These are phyloP conservation scores for Pyrenochaeta sp. DNA, from an alignment of 2,329 filamentous ascomycete genomes.

Conservation along the genomic window DNA sequence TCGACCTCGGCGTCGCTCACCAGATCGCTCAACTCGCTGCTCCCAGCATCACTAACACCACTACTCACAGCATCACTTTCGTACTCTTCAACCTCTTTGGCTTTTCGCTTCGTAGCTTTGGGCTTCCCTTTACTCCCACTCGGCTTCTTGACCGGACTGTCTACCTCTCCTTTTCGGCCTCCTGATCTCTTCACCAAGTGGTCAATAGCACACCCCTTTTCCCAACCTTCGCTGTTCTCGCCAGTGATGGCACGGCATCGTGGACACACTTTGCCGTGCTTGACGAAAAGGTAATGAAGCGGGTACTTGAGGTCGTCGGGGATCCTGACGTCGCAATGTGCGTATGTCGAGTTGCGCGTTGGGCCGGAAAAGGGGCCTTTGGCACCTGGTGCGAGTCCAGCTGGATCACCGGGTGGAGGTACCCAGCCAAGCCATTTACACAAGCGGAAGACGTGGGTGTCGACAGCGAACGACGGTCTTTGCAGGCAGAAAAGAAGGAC, in stretches of 20 bases:
- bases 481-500: conserved; percentile 71
- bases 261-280: conserved; percentile 68
- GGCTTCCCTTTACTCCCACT: conserved; percentile 22
- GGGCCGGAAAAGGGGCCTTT: conserved; percentile 55
- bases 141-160: conserved; percentile 20
- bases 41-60: conserved; percentile 19
- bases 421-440: conserved; percentile 69
- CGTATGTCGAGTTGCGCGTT: conserved; percentile 62
- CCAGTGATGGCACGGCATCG: conserved; percentile 68
- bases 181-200: conserved; percentile 67
- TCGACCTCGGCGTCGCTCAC: conserved; percentile 36
- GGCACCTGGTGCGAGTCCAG: conserved; percentile 36
- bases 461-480: conserved; percentile 69
- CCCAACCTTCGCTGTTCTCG: conserved; percentile 68
- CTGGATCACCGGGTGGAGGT: conserved; percentile 52
- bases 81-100: conserved; percentile 21
- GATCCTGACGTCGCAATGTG: conserved; percentile 66
- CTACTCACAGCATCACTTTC: conserved; percentile 37
- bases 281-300: conserved; percentile 68
- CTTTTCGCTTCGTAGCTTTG: conserved; percentile 18
- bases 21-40: conserved; percentile 30
- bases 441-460: conserved; percentile 71
- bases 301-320: conserved; percentile 70
- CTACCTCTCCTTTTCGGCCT: conserved; percentile 54
- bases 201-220: conserved; percentile 69